Evolutionary conservation across 495 filamentous ascomycete species (phyloP).

Genomic region (Cudoniella acicularis): DNA sequence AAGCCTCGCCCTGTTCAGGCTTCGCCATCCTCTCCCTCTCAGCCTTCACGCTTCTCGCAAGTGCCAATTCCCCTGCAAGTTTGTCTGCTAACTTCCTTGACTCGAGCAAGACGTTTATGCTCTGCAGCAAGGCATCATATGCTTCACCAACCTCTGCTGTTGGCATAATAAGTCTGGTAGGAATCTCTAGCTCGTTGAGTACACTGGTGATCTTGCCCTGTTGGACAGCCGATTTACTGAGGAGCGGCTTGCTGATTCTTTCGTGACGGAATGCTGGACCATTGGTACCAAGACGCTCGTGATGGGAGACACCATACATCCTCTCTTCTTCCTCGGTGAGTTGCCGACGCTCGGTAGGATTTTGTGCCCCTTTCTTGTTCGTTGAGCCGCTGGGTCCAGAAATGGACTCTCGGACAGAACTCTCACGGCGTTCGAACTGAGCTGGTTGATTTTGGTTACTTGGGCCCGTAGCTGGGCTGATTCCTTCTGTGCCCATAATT

Average conservation of each 20-base stretch:
- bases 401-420: conserved; percentile 49
- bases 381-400: conserved; percentile 38
- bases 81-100: conserved; percentile 81
- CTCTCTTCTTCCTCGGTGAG: conserved; percentile 71
- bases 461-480: conserved; percentile 39
- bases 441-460: conserved; percentile 26
- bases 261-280: conserved; percentile 77
- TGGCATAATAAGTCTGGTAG: conserved; percentile 76
- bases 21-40: conserved; percentile 49
- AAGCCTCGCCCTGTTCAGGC: conserved; percentile 20
- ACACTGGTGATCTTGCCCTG: conserved; percentile 74
- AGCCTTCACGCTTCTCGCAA: conserved; percentile 61
- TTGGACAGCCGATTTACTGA: conserved; percentile 78
- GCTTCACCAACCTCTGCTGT: conserved; percentile 73
- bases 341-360: conserved; percentile 53
- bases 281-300: conserved; percentile 72
- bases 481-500: conserved; percentile 55
- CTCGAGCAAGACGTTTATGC: conserved; percentile 75
- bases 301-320: conserved; percentile 77
- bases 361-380: conserved; percentile 51
- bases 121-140: conserved; percentile 75
- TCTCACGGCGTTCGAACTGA: conserved; percentile 49
- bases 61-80: conserved; percentile 74
- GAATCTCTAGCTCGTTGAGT: conserved; percentile 75
- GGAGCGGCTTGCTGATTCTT: conserved; percentile 73